Conservation (phyloP, 345 rosid genomes). For the Boechera divaricarpa region DNA sequence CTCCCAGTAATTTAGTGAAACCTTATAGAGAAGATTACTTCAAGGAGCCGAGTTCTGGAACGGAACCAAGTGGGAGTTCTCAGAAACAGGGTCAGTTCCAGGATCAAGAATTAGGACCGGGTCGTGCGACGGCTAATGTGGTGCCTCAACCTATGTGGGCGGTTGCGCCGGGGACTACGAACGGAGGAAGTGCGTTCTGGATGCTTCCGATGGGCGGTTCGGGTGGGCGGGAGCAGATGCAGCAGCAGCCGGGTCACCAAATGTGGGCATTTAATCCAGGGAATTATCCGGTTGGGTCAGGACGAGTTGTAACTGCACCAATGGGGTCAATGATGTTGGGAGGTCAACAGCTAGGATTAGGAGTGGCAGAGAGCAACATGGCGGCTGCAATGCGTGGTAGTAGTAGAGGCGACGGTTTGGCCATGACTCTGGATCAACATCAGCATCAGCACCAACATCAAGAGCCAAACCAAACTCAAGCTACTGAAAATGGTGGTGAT, state of each 20-base stretch:
- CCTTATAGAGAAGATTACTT: conserved; percentile 72
- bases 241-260: conserved; percentile 50
- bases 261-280: conserved; percentile 78
- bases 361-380: conserved; percentile 58
- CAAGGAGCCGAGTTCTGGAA: conserved; percentile 48
- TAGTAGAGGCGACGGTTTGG: conserved; percentile 51
- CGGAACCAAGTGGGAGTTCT: conserved; percentile 51
- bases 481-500: conserved; percentile 55
- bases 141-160: conserved; percentile 80
- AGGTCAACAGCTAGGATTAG: conserved; percentile 70
- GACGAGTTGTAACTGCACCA: conserved; percentile 61
- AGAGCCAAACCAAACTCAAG: conserved; percentile 53
- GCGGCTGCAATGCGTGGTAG: conserved; percentile 61
- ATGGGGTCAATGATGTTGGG: conserved; percentile 75
- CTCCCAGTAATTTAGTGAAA: conserved; percentile 50
- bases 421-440: conserved; percentile 65
- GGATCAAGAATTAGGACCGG: conserved; percentile 43
- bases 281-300: conserved; percentile 55
- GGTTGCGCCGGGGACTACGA: conserved; percentile 63
- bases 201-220: conserved; percentile 71
- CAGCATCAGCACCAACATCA: conserved; percentile 50
- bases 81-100: conserved; percentile 53
- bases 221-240: conserved; percentile 48
- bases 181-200: conserved; percentile 79
- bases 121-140: conserved; percentile 47